Conservation (phyloP, 2,329 filamentous ascomycete species). For the Exutisphaerella laricina region DNA sequence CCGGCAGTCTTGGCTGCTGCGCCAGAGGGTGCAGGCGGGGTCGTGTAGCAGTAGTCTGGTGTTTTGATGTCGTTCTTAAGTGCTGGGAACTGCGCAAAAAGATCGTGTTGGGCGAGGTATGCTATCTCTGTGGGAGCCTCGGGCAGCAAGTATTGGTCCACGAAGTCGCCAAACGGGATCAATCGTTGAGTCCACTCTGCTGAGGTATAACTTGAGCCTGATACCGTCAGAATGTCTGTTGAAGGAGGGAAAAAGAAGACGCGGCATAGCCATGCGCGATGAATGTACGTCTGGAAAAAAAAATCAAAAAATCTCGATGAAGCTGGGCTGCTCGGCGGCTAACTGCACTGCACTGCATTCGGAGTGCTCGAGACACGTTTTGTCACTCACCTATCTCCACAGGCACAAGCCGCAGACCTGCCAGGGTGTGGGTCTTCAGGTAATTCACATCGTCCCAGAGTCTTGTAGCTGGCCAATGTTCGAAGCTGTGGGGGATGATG, state of each 20-base stretch:
- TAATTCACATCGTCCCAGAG: constrained; percentile 72
- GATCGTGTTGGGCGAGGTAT: constrained; percentile 88
- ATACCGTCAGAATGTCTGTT: not conserved
- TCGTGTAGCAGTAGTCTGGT: constrained; percentile 79
- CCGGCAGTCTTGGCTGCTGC: constrained; percentile 20
- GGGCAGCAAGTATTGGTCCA: constrained; percentile 54
- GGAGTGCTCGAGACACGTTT: not conserved
- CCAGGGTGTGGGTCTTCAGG: constrained; percentile 66
- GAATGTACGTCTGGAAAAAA: too few species aligned
- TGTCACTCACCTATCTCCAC: constrained; percentile 49
- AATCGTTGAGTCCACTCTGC: constrained; percentile 78
- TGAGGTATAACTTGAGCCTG: constrained; percentile 75
- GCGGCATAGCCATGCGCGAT: too few species aligned
- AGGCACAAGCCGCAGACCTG: constrained; percentile 65
- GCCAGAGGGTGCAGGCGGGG: constrained; percentile 51
- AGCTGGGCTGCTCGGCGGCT: too few species aligned
- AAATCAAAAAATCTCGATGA: too few species aligned
- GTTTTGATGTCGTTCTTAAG: constrained; percentile 69
- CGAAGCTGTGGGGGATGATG: constrained; percentile 61
- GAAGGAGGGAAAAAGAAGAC: too few species aligned
- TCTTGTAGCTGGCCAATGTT: constrained; percentile 72
- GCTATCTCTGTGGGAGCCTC: constrained; percentile 43
- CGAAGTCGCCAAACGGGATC: constrained; percentile 66
- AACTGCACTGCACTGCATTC: constrained; percentile 60
- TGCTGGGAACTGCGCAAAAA: constrained; percentile 74